phyloP scores from a whole-genome alignment of 164 flowering plant species.

The Vitis rotundifolia region DNA sequence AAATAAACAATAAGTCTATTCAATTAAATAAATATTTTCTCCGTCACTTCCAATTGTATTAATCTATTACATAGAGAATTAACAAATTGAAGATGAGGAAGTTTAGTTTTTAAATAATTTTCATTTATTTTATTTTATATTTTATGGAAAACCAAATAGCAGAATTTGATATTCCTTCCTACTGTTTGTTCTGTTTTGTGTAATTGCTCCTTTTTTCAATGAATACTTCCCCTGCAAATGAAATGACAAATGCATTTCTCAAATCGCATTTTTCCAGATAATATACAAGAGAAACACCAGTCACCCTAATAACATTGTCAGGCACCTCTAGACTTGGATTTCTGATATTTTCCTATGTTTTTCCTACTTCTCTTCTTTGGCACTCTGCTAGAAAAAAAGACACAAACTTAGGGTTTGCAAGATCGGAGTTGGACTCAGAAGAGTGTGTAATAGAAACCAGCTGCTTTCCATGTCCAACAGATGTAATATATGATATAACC shows the following conservation, averaged over 20 bases:
- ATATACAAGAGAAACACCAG: not conserved
- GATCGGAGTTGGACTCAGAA: conserved; percentile 1
- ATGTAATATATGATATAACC: conserved; percentile 22
- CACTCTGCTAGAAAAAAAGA: conserved; percentile 16
- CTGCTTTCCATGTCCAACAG: conserved; percentile 17
- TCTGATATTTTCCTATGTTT: conserved; percentile 12
- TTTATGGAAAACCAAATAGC: no score
- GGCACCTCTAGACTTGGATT: conserved; percentile 19
- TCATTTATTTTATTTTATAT: no score
- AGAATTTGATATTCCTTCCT: no score
- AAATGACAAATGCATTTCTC: not conserved
- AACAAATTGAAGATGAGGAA: no score
- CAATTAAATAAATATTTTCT: no score
- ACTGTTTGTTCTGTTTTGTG: no score
- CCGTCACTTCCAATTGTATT: no score
- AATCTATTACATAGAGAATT: no score
- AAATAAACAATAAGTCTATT: no score
- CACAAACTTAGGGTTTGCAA: conserved; percentile 13
- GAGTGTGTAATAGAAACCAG: not conserved
- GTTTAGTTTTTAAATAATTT: no score
- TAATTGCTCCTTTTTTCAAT: no score
- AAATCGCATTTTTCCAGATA: not conserved
- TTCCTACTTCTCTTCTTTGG: conserved; percentile 23
- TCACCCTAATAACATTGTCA: not conserved
- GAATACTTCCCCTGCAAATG: no score